phyloP scores from a whole-genome alignment of 2,329 filamentous ascomycete genomes.

The Pseudomassariella vexata region DNA sequence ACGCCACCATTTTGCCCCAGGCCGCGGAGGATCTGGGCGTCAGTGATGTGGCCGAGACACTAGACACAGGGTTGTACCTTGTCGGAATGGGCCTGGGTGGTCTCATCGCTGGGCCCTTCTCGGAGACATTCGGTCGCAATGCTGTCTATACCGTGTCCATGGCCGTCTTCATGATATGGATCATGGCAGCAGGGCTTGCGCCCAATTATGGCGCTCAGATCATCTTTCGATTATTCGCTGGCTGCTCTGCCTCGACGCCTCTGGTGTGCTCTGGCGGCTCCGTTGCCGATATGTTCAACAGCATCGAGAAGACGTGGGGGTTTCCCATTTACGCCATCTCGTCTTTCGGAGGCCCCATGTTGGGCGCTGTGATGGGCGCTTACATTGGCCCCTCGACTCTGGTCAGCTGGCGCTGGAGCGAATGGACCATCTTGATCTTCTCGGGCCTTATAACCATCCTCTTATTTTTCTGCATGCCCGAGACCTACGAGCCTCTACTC shows the following conservation, averaged over 20 bases:
- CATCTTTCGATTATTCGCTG: constrained; percentile 40
- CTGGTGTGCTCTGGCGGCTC: constrained; percentile 34
- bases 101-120: constrained; percentile 31
- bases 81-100: constrained; percentile 31
- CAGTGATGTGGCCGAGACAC: constrained; percentile 40
- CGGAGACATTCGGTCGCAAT: constrained; percentile 28
- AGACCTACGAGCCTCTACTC: constrained; percentile 24
- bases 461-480: constrained; percentile 9
- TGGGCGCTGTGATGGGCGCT: constrained; percentile 43
- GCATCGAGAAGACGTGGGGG: constrained; percentile 27
- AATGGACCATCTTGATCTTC: constrained; percentile 62
- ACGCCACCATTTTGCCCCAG: constrained; percentile 39
- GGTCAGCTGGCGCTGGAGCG: constrained; percentile 54
- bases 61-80: constrained; percentile 34
- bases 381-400: constrained; percentile 57
- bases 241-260: constrained; percentile 38
- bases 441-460: constrained; percentile 46
- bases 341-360: constrained; percentile 33
- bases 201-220: constrained; percentile 35
- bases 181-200: constrained; percentile 34
- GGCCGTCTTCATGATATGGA: constrained; percentile 35
- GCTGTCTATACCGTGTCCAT: constrained; percentile 30
- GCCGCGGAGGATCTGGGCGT: constrained; percentile 40
- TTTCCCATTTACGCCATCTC: constrained; percentile 42
- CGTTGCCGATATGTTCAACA: constrained; percentile 32